Conservation (phyloP, 129 eudicot species). For the Glebionis coronaria region DNA sequence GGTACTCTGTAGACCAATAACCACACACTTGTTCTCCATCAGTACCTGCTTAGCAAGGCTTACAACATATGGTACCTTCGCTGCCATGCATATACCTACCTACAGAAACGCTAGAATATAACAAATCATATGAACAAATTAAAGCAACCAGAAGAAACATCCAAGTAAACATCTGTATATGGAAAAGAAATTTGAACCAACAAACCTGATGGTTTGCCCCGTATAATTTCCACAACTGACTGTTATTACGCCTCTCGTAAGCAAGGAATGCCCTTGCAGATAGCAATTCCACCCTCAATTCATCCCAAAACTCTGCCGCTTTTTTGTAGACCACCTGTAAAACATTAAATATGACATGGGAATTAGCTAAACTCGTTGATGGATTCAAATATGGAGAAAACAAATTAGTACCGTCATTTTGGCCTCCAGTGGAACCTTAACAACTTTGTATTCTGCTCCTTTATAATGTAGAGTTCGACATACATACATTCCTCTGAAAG, state of each 20-base stretch:
- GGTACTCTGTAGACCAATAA: slow-evolving; percentile 95
- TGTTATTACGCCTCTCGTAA: slow-evolving; percentile 68
- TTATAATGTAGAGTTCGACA: slow-evolving; percentile 96
- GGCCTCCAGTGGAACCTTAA: slow-evolving; percentile 82
- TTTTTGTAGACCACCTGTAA: slow-evolving; percentile 71
- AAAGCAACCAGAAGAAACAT: slow-evolving; percentile 12
- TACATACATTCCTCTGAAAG: slow-evolving; percentile 95
- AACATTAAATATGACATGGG: slow-evolving; percentile 15
- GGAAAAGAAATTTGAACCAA: slow-evolving; percentile 7
- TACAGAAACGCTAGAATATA: slow-evolving; percentile 86
- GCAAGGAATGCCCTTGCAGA: slow-evolving; percentile 72
- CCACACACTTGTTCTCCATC: slow-evolving; percentile 79
- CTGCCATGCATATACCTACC: slow-evolving; percentile 98
- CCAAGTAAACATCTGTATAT: slow-evolving; percentile 4
- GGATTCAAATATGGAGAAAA: slow-evolving; percentile 9
- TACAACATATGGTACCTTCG: slow-evolving; percentile 95
- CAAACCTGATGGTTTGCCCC: slow-evolving; percentile 98
- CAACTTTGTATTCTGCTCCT: slow-evolving; percentile 91
- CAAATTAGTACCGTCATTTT: slow-evolving; percentile 74
- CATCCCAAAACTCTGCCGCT: slow-evolving; percentile 99
- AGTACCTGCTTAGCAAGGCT: slow-evolving; percentile 79
- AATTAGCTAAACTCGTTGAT: slow-evolving; percentile 11
- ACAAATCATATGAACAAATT: slow-evolving; percentile 27
- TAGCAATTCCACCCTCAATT: slow-evolving; percentile 81
- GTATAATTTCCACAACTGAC: slow-evolving; percentile 93